Conservation (phyloP, 805 yeast genomes). For the Metschnikowia shivogae region DNA sequence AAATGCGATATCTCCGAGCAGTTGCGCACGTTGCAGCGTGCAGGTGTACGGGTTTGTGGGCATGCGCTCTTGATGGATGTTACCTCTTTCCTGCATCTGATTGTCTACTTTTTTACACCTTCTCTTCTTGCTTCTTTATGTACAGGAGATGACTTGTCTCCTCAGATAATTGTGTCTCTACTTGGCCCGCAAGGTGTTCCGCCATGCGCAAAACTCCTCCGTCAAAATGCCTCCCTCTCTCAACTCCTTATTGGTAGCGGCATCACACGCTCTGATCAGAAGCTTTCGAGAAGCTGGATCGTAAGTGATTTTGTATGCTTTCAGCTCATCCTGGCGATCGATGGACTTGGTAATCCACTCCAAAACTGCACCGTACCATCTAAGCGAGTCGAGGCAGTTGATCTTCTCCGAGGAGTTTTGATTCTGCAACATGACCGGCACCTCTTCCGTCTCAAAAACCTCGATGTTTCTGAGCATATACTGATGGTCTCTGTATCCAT, state of each 20-base stretch:
- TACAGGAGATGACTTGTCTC: too few relatives aligned
- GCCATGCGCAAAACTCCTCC: constrained; percentile 35
- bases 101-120: too few relatives aligned
- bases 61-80: too few relatives aligned
- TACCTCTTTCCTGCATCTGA: too few relatives aligned
- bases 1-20: constrained; percentile 2
- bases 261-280: constrained; percentile 45
- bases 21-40: not conserved
- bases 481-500: constrained; percentile 81
- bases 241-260: constrained; percentile 22
- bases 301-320: constrained; percentile 53
- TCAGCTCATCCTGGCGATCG: constrained; percentile 49
- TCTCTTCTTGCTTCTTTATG: not conserved
- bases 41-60: not conserved
- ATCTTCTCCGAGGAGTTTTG: constrained; percentile 43
- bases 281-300: constrained; percentile 53
- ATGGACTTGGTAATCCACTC: constrained; percentile 63
- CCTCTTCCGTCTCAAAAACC: constrained; percentile 68
- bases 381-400: constrained; percentile 73
- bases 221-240: constrained; percentile 21
- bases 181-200: constrained; percentile 8
- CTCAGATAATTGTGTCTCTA: not conserved
- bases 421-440: constrained; percentile 65
- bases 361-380: constrained; percentile 80
- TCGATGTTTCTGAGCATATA: constrained; percentile 66